Evolutionary conservation across 495 filamentous ascomycete species (phyloP).

Genomic region (Annulohypoxylon maeteangense): DNA sequence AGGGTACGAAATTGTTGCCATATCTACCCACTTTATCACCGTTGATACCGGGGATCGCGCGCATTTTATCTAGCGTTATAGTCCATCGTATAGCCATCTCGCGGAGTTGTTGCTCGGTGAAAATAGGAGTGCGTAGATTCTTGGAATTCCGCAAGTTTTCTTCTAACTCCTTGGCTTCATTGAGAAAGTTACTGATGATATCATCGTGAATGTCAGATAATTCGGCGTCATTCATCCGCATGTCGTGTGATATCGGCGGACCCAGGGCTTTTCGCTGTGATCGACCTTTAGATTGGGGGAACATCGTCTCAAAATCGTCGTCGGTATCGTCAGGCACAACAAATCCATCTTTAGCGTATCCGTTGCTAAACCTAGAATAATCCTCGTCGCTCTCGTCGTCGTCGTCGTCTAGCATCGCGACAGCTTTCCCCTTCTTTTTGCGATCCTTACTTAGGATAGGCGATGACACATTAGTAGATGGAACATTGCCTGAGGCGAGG

Average conservation of each 20-base stretch:
- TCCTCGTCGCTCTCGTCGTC: slow-evolving; percentile 53
- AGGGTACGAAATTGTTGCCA: slow-evolving; percentile 71
- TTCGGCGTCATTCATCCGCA: slow-evolving; percentile 68
- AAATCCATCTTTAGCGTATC: slow-evolving; percentile 63
- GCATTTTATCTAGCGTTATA: slow-evolving; percentile 68
- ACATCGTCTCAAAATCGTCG: slow-evolving; percentile 69
- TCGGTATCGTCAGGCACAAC: slow-evolving; percentile 62
- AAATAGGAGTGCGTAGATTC: slow-evolving; percentile 71
- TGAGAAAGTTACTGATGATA: slow-evolving; percentile 71
- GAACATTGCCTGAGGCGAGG: slow-evolving; percentile 39
- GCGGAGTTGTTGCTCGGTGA: slow-evolving; percentile 80
- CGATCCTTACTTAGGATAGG: slow-evolving; percentile 63
- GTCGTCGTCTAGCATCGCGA: slow-evolving; percentile 26
- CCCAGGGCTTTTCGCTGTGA: slow-evolving; percentile 56
- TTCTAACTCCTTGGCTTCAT: slow-evolving; percentile 73
- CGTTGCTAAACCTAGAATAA: slow-evolving; percentile 51
- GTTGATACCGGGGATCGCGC: slow-evolving; percentile 74
- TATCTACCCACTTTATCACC: slow-evolving; percentile 74
- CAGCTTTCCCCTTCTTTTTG: slow-evolving; percentile 61
- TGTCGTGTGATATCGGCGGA: slow-evolving; percentile 78
- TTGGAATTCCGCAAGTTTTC: slow-evolving; percentile 73
- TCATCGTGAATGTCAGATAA: slow-evolving; percentile 60
- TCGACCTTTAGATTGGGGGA: slow-evolving; percentile 54
- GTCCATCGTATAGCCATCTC: slow-evolving; percentile 86
- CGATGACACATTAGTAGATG: slow-evolving; percentile 87